Percentiles rank a stretch among this genome's conserved stretches.
Evolutionary conservation across 75 land plant species (phyloP).

Genomic region (Adiantum capillusveneris): DNA sequence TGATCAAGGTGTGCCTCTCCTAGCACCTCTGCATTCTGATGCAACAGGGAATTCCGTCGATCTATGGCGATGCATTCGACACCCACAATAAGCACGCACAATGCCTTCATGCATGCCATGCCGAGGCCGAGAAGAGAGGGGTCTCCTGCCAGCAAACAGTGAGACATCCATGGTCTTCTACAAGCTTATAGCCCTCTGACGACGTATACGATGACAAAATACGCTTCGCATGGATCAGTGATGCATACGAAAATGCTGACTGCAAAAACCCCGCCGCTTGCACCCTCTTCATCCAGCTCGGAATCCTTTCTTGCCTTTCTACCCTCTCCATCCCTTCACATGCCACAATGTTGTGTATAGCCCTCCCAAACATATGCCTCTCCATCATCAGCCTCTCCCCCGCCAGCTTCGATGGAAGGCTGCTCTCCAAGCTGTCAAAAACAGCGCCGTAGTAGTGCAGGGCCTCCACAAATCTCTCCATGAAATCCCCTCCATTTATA

Average conservation of each 20-base stretch:
- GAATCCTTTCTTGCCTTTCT: constrained; percentile 71
- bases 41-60: too few relatives aligned
- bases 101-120: constrained; percentile 49
- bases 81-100: too few relatives aligned
- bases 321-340: constrained; percentile 69
- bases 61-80: too few relatives aligned
- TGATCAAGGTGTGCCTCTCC: too few relatives aligned
- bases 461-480: constrained; percentile 67
- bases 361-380: constrained; percentile 29
- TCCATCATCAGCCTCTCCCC: constrained; percentile 37
- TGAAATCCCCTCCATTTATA: constrained; percentile 51
- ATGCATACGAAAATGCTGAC: constrained; percentile 63
- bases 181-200: constrained; percentile 40
- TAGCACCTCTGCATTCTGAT: too few relatives aligned
- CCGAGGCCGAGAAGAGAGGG: constrained; percentile 64
- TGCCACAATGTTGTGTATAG: constrained; percentile 69
- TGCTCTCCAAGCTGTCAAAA: constrained; percentile 77
- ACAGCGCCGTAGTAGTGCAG: constrained; percentile 76
- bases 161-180: constrained; percentile 50
- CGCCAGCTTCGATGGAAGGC: constrained; percentile 10
- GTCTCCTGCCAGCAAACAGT: constrained; percentile 77
- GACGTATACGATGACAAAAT: constrained; percentile 23
- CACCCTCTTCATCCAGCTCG: constrained; percentile 51
- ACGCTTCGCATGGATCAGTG: constrained; percentile 37
- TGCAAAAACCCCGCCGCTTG: constrained; percentile 46